Percentiles rank a stretch among this genome's conserved stretches.
Conservation (phyloP, 257 asterid genomes). For the Nicotiana knightiana region DNA sequence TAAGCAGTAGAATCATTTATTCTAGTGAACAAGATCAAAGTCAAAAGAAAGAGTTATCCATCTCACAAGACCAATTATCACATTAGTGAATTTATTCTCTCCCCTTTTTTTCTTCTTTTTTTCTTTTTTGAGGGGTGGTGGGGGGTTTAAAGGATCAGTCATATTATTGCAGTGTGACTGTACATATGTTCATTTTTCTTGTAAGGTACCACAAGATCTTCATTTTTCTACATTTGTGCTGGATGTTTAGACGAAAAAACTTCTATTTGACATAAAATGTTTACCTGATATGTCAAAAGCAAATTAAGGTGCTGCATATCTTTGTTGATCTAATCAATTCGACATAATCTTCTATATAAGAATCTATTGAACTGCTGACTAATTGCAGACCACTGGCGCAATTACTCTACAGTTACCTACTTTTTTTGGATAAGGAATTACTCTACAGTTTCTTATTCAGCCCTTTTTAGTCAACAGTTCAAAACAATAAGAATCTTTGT, state of each 20-base stretch:
- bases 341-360: neutral
- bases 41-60: neutral
- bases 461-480: neutral
- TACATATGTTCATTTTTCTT: neutral
- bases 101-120: neutral
- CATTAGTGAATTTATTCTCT: neutral
- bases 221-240: neutral
- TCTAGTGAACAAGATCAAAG: neutral
- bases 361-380: neutral
- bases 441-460: neutral
- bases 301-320: neutral
- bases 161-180: neutral
- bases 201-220: neutral
- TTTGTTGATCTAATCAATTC: neutral
- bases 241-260: neutral
- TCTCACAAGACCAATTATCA: neutral
- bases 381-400: neutral
- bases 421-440: neutral
- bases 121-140: neutral
- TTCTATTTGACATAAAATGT: neutral
- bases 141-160: neutral
- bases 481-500: neutral
- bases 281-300: constrained; percentile 1
- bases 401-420: neutral
- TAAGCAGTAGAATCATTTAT: neutral